A percentile compares a stretch with the other conserved stretches of the same genome.
phyloP scores from a whole-genome alignment of 192 early-diverging fungal species.

The Obelidium mucronatum region DNA sequence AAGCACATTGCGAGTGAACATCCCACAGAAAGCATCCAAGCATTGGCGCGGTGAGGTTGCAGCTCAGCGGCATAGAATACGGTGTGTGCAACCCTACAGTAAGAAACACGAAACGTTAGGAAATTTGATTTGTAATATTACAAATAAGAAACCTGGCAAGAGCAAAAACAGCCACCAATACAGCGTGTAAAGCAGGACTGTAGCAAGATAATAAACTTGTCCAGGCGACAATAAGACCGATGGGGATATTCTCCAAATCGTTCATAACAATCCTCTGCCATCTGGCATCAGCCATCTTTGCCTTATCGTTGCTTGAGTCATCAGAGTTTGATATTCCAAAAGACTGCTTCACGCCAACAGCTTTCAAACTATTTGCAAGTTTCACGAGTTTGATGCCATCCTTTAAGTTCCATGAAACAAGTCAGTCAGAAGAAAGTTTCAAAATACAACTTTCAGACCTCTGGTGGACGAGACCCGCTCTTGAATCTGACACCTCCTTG shows the following conservation, averaged over 20 bases:
- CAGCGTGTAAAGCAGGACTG: background rate
- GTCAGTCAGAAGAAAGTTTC: background rate
- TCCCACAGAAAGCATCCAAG: conserved; percentile 4
- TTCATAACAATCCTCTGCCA: conserved; percentile 41
- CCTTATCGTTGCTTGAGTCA: conserved; percentile 4
- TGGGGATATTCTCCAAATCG: conserved; percentile 39
- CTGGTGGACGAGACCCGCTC: conserved; percentile 37
- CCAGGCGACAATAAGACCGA: conserved; percentile 31
- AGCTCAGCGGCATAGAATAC: conserved; percentile 30
- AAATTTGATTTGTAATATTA: background rate
- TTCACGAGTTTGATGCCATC: conserved; percentile 5
- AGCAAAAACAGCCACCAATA: background rate
- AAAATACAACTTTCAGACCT: conserved; percentile 29
- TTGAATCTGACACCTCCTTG: conserved; percentile 42
- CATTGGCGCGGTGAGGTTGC: conserved; percentile 37
- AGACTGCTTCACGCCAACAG: conserved; percentile 5
- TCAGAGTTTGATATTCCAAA: conserved; percentile 11
- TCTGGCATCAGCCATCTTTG: conserved; percentile 20
- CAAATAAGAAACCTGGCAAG: background rate
- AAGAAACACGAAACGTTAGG: background rate
- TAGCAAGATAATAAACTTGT: background rate
- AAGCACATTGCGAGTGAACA: background rate
- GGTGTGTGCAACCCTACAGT: conserved; percentile 23
- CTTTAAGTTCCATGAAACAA: too few species aligned
- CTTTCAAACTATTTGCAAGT: background rate